A percentile compares a stretch with the other conserved stretches of the same genome.
Conservation (phyloP, 2,329 filamentous ascomycete genomes). For the Niveomyces coronatus region DNA sequence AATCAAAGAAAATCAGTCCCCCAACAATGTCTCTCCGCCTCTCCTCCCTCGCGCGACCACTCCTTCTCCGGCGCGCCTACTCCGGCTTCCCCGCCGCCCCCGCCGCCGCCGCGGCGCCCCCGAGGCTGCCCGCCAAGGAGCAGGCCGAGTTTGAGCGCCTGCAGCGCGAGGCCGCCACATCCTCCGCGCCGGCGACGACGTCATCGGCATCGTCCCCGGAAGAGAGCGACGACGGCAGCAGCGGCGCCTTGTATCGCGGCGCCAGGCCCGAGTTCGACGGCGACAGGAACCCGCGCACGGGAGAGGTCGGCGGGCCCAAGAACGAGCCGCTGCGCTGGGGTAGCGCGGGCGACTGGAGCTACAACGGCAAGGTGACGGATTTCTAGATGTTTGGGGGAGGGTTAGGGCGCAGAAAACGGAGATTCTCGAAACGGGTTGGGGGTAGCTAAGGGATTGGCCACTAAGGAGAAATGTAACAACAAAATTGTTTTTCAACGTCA, state of each 20-base stretch:
- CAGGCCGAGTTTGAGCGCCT: conserved; percentile 87
- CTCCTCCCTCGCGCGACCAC: conserved; percentile 13
- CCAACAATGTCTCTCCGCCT: conserved; percentile 11
- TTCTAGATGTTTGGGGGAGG: conserved; percentile 39
- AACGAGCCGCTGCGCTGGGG: conserved; percentile 93
- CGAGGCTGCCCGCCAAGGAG: conserved; percentile 76
- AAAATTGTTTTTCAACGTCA: too few species aligned
- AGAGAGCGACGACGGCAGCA: too few species aligned
- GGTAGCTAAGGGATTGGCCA: not conserved
- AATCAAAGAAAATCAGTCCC: conserved; percentile 1
- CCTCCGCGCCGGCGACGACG: conserved; percentile 36
- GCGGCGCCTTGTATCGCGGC: conserved; percentile 61
- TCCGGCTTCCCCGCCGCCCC: conserved; percentile 40
- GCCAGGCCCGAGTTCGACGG: conserved; percentile 88
- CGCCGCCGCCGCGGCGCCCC: conserved; percentile 53
- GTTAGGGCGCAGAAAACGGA: not conserved
- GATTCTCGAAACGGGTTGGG: too few species aligned
- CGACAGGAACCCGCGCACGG: conserved; percentile 84
- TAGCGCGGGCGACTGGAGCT: conserved; percentile 69
- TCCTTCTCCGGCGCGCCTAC: conserved; percentile 21
- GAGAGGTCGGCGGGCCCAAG: conserved; percentile 93
- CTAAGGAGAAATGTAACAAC: too few species aligned
- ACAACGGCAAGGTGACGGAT: conserved; percentile 89
- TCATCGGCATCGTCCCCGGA: too few species aligned
- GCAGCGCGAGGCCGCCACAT: conserved; percentile 50